A percentile compares a stretch with the other conserved stretches of the same genome.
phyloP scores from a whole-genome alignment of 2,329 filamentous ascomycete genomes.

The Arthroderma sp. region DNA sequence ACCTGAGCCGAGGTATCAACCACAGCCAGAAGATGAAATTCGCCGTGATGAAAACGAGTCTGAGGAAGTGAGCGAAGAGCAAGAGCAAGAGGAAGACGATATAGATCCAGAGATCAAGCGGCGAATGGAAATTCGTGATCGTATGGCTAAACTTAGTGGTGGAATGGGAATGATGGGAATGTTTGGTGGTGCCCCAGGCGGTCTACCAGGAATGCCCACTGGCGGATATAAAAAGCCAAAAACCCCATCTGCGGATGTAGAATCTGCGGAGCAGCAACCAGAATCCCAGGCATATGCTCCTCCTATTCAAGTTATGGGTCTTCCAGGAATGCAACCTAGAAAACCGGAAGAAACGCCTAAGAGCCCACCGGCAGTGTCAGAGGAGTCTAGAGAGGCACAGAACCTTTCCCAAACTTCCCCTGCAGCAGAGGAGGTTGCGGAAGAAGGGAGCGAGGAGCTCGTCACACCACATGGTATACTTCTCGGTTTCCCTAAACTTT shows the following conservation, averaged over 20 bases:
- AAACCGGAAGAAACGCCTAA: constrained; percentile 20
- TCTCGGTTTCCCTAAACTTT: background rate
- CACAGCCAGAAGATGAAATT: constrained; percentile 35
- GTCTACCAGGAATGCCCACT: constrained; percentile 42
- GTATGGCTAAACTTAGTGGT: constrained; percentile 98
- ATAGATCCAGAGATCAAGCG: constrained; percentile 76
- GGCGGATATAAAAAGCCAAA: constrained; percentile 31
- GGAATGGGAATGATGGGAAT: constrained; percentile 95
- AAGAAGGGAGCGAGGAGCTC: background rate
- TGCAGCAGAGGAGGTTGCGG: background rate
- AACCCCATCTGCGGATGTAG: constrained; percentile 30
- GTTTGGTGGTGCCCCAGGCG: constrained; percentile 59
- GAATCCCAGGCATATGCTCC: constrained; percentile 27
- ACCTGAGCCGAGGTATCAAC: constrained; percentile 12
- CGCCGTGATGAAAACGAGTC: constrained; percentile 36
- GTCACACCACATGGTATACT: background rate
- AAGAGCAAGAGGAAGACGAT: constrained; percentile 70
- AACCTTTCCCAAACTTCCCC: background rate
- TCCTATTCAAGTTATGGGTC: constrained; percentile 44
- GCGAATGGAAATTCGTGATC: constrained; percentile 75
- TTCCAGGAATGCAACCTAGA: constrained; percentile 50
- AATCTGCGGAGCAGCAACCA: constrained; percentile 23
- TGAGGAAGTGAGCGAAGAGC: constrained; percentile 53
- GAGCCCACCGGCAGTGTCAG: background rate
- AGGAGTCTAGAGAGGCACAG: background rate